Base-by-base conservation (phyloP, 495 filamentous ascomycete species). In the Neurospora sp. region DNA sequence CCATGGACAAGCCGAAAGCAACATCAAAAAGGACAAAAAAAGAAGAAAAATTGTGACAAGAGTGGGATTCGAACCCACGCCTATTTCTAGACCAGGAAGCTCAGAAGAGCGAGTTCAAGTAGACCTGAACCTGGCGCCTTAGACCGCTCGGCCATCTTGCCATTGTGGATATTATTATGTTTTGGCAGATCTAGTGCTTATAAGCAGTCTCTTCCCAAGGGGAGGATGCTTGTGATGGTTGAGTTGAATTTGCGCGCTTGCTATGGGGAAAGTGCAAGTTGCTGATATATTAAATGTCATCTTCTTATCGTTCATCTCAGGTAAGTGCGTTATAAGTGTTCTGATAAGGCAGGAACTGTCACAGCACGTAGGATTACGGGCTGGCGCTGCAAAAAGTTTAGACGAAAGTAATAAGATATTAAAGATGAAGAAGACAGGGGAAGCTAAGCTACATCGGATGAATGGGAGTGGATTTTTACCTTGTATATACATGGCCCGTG, bases 41-140 rank as follows among this genome's bases (percentile, higher is more conserved):
- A 35, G 6, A 37, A 18, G 10, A 72, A 66, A 72, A 38, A 37
- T 16, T 27, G 35, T 75, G 73, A 71, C 73, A 71, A 75, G 71
- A 72, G 72, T 72, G 71, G 72, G 73, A 75, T 72, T 75, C 73
- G 73, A 75, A 75, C 73, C 72, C 71, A 72, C 48, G 73, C 72
- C 73, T 16, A 66, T 66, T 66, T 16, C 54, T 66, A 16, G 54
- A 66, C 54, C 54, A 66, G 54, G 54, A 66, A 66, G 54, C 54
- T 66, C 54, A 18, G 5, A 62, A 8, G 54, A 66, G 54, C 54
- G 7, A 66, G 54, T 66, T 66, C 54, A 66, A 66, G 54, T 66
- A 66, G 54, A 66, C 54, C 54, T 66, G 54, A 66, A 66, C 54
- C 54, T 66, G 54, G 54, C 54, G 54, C 54, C 54, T 66, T 66